Evolutionary conservation across 1,284 basidiomycete genomes (phyloP), one percentile per base, ranked within the genome.

Genomic region (Apiotrichum sp.): DNA sequence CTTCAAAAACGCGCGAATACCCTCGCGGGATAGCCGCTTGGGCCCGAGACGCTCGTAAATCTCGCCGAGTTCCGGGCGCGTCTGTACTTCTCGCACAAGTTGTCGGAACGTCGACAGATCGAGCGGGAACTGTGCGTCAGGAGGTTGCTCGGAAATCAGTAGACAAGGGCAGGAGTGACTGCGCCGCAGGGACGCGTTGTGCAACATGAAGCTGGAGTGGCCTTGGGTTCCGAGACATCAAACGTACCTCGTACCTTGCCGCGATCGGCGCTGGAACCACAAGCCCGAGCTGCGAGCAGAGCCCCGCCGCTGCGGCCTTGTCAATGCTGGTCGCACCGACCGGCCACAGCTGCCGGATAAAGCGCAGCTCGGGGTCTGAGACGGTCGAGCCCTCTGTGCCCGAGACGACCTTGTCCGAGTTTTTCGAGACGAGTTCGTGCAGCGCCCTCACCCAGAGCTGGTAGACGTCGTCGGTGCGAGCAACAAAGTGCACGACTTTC

Each of bases 401-500:
- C 8, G 62, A 47, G 11, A 74, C 64, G 14, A 70, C 62, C 31
- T 64, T 61, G 57, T 74, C 72, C 6, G 62, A 56, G 10, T 62
- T 65, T 29, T 65, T 64, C 5, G 66, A 61, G 5, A 79, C 73
- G 10, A 82, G 69, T 7, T 66, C 66, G 32, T 74, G 70, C 4
- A 83, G 72, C 11, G 80, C 78, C 7, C 65, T 59, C 31, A 77
- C 69, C 80, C 80, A 82, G 6, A 79, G 63, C 4, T 79, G 76
- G 67, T 89, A 87, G 0, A 85, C 80, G 31, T 88, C 84, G 49
- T 78, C 76, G 0, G 86, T 85, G 1, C 85, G 79, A 0, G 92
- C 89, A 58, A 98, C 83, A 56, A 97, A 81, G 69, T 98, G 92
- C 11, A 96, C 81, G 0, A 89, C 88, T 78, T 97, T 98, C 84